Evolutionary conservation across 768 basidiomycete species (phyloP).

Genomic region (Mycena pura): DNA sequence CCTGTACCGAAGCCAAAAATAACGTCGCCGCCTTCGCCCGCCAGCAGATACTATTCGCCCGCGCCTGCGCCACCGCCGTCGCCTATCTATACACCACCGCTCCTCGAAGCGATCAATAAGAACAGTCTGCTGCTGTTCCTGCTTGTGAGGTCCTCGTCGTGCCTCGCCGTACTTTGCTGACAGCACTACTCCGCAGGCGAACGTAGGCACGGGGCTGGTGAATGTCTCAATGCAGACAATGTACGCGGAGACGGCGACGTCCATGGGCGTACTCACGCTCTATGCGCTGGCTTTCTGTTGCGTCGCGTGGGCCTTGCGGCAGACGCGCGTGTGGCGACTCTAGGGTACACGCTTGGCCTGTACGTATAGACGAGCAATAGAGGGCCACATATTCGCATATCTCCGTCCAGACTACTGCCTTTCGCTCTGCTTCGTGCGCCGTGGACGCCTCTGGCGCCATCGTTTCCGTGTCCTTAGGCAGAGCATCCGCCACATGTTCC

Average conservation of each 20-base stretch:
- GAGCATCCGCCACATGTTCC: too few species aligned
- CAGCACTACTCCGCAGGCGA: slow-evolving; percentile 61
- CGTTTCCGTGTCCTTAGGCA: too few species aligned
- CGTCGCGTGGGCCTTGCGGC: slow-evolving; percentile 62
- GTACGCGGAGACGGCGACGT: slow-evolving; percentile 63
- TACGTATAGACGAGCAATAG: too few species aligned
- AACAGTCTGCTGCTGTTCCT: slow-evolving; percentile 86
- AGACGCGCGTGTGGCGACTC: slow-evolving; percentile 28
- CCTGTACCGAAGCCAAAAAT: slow-evolving; percentile 43
- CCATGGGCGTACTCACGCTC: slow-evolving; percentile 64
- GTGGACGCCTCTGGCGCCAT: too few species aligned
- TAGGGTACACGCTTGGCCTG: too few species aligned
- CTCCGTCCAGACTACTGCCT: too few species aligned
- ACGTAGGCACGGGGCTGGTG: slow-evolving; percentile 83
- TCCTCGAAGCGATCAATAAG: slow-evolving; percentile 84
- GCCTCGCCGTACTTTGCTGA: neutral
- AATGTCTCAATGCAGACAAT: slow-evolving; percentile 86
- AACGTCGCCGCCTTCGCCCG: neutral
- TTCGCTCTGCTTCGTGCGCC: too few species aligned
- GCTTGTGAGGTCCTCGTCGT: slow-evolving; percentile 56
- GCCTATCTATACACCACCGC: slow-evolving; percentile 43
- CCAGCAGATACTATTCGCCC: neutral
- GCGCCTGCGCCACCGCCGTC: slow-evolving; percentile 12
- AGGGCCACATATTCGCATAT: too few species aligned
- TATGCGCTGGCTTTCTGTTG: slow-evolving; percentile 68